phyloP scores from a whole-genome alignment of 2,329 filamentous ascomycete genomes.

The Chalaropsis ovoidea region DNA sequence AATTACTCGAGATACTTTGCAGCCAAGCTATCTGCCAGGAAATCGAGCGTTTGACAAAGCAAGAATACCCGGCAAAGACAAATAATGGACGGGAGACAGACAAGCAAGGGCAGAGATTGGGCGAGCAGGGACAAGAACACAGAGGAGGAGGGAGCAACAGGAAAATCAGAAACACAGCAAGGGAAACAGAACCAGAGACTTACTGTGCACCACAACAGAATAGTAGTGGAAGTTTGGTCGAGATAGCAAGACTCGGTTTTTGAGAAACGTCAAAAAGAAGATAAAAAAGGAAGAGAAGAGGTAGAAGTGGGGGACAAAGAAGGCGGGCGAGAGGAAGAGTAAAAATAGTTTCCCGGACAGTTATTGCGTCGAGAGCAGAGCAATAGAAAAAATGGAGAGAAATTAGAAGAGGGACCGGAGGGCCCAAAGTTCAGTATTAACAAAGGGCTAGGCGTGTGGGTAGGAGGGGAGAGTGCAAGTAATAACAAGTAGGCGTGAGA shows the following conservation, averaged over 20 bases:
- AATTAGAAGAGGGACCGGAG: not conserved
- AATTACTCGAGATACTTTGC: not conserved
- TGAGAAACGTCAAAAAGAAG: constrained; percentile 16
- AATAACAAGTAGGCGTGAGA: not conserved
- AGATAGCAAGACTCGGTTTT: not conserved
- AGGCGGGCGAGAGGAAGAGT: constrained; percentile 13
- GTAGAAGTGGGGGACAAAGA: constrained; percentile 9
- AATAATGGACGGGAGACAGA: not conserved
- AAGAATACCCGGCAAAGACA: too few relatives aligned
- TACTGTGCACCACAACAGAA: constrained; percentile 8
- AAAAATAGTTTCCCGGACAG: constrained; percentile 15
- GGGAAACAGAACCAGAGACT: not conserved
- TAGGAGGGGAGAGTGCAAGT: not conserved
- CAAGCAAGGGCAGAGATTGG: not conserved
- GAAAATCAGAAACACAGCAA: not conserved
- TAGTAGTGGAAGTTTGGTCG: not conserved
- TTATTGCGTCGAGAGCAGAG: not conserved
- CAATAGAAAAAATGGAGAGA: not conserved
- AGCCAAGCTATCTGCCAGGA: too few relatives aligned
- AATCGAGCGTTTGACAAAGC: too few relatives aligned
- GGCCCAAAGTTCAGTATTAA: not conserved
- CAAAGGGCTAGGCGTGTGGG: not conserved
- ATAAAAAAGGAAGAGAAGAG: constrained; percentile 17
- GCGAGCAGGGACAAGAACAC: too few relatives aligned
- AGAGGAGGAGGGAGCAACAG: too few relatives aligned